Evolutionary conservation across 192 early-diverging fungal genomes (phyloP).

Genomic region (Rhizoclosmatium globosum): DNA sequence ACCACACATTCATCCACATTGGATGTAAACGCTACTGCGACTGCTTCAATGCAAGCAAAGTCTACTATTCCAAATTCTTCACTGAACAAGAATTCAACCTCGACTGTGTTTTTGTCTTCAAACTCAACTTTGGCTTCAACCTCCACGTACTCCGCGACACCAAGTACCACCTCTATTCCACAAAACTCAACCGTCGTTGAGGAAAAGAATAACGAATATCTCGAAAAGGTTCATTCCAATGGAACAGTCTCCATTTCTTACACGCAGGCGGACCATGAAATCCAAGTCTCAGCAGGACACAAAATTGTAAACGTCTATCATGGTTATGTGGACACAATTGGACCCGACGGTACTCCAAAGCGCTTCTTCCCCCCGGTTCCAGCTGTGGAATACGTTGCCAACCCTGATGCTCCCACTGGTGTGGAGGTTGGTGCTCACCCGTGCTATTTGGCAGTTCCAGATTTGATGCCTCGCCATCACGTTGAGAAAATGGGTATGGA

Average conservation of each 20-base stretch:
- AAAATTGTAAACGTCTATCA: neutral
- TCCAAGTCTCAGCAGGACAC: neutral
- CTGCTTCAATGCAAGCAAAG: neutral
- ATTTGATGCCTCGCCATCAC: neutral
- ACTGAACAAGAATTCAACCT: neutral
- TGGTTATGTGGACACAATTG: neutral
- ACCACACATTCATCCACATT: neutral
- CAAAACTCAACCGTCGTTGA: neutral
- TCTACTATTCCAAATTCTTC: neutral
- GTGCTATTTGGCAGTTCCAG: neutral
- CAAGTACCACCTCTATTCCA: neutral
- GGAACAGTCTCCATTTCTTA: neutral
- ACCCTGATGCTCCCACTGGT: conserved; percentile 2
- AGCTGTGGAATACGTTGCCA: neutral
- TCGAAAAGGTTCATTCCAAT: neutral
- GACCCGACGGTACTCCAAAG: neutral
- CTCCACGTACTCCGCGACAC: neutral
- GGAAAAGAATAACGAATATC: neutral
- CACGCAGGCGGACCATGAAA: conserved; percentile 4
- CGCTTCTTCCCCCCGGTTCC: conserved; percentile 16
- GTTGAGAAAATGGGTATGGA: conserved; percentile 19
- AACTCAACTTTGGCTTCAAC: neutral
- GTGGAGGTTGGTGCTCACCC: neutral
- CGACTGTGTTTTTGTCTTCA: neutral
- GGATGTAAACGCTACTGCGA: neutral